Base-by-base conservation (phyloP, 1,284 basidiomycete genomes). In the Pisolithus thermaeus region DNA sequence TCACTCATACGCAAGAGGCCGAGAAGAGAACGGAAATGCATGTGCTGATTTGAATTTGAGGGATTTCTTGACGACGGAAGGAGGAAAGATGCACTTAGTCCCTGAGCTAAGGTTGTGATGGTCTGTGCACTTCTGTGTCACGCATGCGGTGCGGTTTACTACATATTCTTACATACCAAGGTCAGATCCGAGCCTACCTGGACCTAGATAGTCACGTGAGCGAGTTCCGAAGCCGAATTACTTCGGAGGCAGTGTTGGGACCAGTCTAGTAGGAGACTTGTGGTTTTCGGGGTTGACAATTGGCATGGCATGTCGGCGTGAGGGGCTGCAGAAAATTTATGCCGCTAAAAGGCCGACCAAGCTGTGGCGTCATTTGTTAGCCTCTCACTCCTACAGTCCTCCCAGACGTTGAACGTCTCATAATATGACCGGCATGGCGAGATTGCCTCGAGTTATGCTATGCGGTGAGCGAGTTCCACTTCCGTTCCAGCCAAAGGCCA, bases 11-110 rank as follows among this genome's bases (percentile, higher is more conserved):
- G 36, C 74, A 78, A 55, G 89, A 92, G 62, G 78, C 84, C 6
- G 86, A 90, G 67, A 78, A 79, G 61, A 81, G 83, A 70, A 35
- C 90, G 84, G 85, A 90, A 70, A 72, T 87, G 30, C 76, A 84
- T 9, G 84, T 85, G 7, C 70, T 89, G 55, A 74, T 72, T n/a
- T n/a, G n/a, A 90, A 89, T 64, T 62, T 89, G 46, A 74, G 70
- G 50, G 81, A 86, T 54, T 89, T 76, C 65, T 63, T 89, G 50
- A 74, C 70, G 7, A 73, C 68, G 84, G 7, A 73, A 61, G 57
- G 84, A 84, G 7, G 73, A 70, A 50, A 84, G 89, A 61, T 60
- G n/a, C n/a, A n/a, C n/a, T n/a, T 87, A 25, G 78, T 90, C 3
- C 66, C 75, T 4, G 86, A 90, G 23, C 23, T 42, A 16, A 23